Evolutionary conservation across 176 grass and related monocot species (phyloP), one percentile per base, ranked within the genome.

Genomic region (Stipa capillata): DNA sequence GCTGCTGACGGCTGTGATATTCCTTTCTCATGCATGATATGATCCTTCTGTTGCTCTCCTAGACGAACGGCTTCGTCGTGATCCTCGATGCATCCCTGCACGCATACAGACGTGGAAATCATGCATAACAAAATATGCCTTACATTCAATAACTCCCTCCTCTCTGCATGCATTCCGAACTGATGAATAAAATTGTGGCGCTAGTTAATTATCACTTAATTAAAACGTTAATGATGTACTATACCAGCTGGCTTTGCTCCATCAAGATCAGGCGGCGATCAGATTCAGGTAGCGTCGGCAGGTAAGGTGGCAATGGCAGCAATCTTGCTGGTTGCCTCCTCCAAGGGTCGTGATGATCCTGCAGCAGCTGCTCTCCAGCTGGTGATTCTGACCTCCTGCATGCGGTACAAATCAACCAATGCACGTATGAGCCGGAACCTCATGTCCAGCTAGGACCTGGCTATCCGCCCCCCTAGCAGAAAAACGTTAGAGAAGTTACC

Each of bases 371-470:
- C 27, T 13, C 86, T 66, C 50, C 42, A 48, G 42, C 60, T 62
- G 69, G 81, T n/a, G 86, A 74, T 43, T 53, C 41, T 23, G 76
- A 55, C 64, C 44, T 63, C 87, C 81, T 89, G 76, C 42, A 70
- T 76, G 82, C 57, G 6, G 14, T 32, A 52, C 24, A 80, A 74
- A 58, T 75, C 60, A 74, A 45, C 68, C 40, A 74, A 79, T 50
- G 76, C 76, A 33, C 66, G 55, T 61, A 68, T 61, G 40, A 70
- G 67, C 32, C 42, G 42, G 67, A 70, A 10, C 14, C 48, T 70
- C 67, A 48, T 48, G 42, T 70, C 41, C 13, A 47, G n/a, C n/a
- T n/a, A n/a, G 40, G 66, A 17, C 24, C 42, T 45, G 21, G 16
- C 42, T n/a, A n/a, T n/a, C n/a, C n/a, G n/a, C n/a, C n/a, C n/a